Base-by-base conservation (phyloP, 176 grass and related monocot genomes). In the Musa acuminata region DNA sequence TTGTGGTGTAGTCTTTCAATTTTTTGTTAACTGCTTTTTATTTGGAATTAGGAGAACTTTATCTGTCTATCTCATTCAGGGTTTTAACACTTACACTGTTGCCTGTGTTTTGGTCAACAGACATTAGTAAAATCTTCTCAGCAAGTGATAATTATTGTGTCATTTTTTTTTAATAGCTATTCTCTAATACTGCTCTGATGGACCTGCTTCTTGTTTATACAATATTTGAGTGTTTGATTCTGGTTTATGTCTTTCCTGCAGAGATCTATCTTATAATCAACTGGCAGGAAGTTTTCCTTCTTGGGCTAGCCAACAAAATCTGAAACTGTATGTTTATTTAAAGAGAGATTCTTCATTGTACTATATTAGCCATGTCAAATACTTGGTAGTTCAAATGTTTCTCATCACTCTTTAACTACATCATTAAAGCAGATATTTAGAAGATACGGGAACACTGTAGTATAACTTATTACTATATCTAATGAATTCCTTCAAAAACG, bases 191-290 rank as follows among this genome's bases (percentile, higher is more conserved):
- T 6, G 35, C 4, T 43, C 35, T 43, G 35, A 43, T 43, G 35
- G 0, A 43, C 35, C 4, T 43, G 35, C 35, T 43, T 43, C 35
- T 43, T 43, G 35, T 43, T 43, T 43, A 43, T 43, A 43, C 35
- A 43, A 43, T 48, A 48, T 19, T 69, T 29, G 48, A 48, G 11
- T 8, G 8, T 27, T 49, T 69, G 67, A 69, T 8, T 43, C 25
- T 14, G 48, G 17, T 9, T 69, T 69, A 17, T 62, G 7, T 19
- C 21, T 59, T 59, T 59, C 26, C 59, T 75, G 72, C 72, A 75
- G 72, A 59, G 72, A 75, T n/a, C 17, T 75, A 12, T 75, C 72
- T n/a, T 75, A 75, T 48, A 75, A 75, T 60, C 54, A 59, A 59
- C 17, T 75, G 11, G 26, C 25, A 48, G 72, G 72, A 75, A 75